Base-by-base conservation (phyloP, 805 yeast genomes). In the Kurtzmaniella cleridarum region DNA sequence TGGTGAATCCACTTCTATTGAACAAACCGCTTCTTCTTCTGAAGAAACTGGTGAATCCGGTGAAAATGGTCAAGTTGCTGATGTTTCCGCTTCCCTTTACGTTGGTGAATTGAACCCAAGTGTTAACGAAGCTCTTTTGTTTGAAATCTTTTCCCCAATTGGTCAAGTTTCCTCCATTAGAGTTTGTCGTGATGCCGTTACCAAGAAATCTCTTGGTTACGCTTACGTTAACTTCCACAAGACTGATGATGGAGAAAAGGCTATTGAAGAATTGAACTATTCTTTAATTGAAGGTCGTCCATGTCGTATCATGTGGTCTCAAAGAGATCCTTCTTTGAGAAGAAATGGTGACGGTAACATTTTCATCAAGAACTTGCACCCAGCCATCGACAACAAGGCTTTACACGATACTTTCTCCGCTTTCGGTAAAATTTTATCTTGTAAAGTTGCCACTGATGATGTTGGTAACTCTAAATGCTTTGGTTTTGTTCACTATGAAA, bases 231-330 rank as follows among this genome's bases (percentile, higher is more conserved):
- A 93, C 84, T 93, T 74, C 82, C 89, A 83, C 73, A 79, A 82
- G 66, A 70, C 76, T 52, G 85, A 76, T 48, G 97, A 93, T 60
- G 98, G 96, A 61, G 89, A 83, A 72, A 81, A 77, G 60, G 98
- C 98, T 47, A 75, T 93, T 64, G 95, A 89, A 63, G 93, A 88
- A 70, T 79, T 93, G 70, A 93, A 91, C 87, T 93, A 93, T 76
- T 71, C 89, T 43, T 80, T 80, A 58, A 81, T 93, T 72, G 90
- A 90, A 69, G 97, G 96, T 60, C 87, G 84, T 60, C 89, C 96
- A 58, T 89, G 97, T 74, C 88, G 98, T 71, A 91, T 93, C 75
- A 93, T 93, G 98, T 89, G 98, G 97, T 89, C 97, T 53, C 98
- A 93, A 76, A 88, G 98, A 73, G 98, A 93, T 66, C 98, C 98